These are phyloP conservation scores for Amaranthus hypochondriacus DNA, from an alignment of 148 eudicot genomes.

Conservation along the genomic window DNA sequence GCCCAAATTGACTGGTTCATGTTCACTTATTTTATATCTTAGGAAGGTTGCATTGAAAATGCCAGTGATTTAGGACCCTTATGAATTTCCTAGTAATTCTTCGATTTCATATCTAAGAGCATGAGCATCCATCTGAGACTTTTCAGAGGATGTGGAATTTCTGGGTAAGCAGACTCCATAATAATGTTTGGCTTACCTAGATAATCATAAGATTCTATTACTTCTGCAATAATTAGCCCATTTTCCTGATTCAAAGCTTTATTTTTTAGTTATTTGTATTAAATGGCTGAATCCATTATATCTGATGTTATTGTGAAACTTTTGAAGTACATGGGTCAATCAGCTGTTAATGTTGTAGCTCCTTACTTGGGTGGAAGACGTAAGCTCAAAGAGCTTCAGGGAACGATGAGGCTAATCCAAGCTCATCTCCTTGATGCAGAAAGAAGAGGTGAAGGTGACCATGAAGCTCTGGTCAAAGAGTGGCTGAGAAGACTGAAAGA, in stretches of 20 bases:
- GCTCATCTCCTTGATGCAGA: conserved; percentile 13
- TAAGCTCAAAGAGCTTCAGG: conserved; percentile 8
- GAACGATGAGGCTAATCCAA: conserved; percentile 7
- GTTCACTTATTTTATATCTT: too few species aligned
- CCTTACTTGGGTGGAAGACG: conserved; percentile 14
- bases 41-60: too few species aligned
- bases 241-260: not conserved
- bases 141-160: not conserved
- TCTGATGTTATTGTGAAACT: conserved; percentile 1
- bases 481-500: conserved; percentile 15
- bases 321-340: not conserved
- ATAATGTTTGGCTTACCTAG: not conserved
- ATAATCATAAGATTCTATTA: not conserved
- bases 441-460: conserved; percentile 4
- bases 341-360: not conserved
- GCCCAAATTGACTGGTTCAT: too few species aligned
- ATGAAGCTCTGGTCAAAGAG: conserved; percentile 1
- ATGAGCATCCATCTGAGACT: not conserved
- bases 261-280: not conserved
- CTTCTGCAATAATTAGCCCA: not conserved
- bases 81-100: too few species aligned
- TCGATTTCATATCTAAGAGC: too few species aligned
- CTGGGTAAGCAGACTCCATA: not conserved
- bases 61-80: too few species aligned
- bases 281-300: conserved; percentile 16